These are phyloP conservation scores for Citrus australasica DNA, from an alignment of 345 rosid genomes.

Conservation along the genomic window DNA sequence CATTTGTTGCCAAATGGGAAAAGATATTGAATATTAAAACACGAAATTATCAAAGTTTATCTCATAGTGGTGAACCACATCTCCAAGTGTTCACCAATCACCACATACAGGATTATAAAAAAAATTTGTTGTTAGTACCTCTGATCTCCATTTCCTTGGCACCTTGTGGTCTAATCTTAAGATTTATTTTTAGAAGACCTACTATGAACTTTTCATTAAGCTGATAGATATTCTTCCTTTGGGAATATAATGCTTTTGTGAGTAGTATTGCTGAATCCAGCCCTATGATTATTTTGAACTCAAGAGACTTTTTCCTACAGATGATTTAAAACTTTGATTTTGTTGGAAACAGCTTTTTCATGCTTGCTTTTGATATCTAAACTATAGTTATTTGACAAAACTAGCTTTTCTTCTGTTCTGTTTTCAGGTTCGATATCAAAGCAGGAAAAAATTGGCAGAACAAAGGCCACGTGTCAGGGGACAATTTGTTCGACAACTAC, in stretches of 20 bases:
- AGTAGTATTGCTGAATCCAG: neutral
- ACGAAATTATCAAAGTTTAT: neutral
- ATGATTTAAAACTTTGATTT: neutral
- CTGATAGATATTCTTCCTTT: neutral
- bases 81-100: neutral
- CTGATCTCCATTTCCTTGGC: neutral
- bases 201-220: neutral
- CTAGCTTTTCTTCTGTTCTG: neutral
- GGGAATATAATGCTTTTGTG: neutral
- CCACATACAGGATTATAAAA: no score
- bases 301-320: neutral
- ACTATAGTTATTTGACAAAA: neutral
- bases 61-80: neutral
- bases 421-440: constrained; percentile 60
- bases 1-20: neutral
- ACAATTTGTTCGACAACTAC: constrained; percentile 54
- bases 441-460: constrained; percentile 62
- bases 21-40: neutral
- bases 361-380: neutral
- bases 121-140: neutral
- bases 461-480: constrained; percentile 62
- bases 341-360: neutral
- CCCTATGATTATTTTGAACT: neutral
- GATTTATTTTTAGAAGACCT: neutral
- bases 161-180: neutral